Base-by-base conservation (phyloP, 75 land plant genomes). In the Pinus albicaulis region DNA sequence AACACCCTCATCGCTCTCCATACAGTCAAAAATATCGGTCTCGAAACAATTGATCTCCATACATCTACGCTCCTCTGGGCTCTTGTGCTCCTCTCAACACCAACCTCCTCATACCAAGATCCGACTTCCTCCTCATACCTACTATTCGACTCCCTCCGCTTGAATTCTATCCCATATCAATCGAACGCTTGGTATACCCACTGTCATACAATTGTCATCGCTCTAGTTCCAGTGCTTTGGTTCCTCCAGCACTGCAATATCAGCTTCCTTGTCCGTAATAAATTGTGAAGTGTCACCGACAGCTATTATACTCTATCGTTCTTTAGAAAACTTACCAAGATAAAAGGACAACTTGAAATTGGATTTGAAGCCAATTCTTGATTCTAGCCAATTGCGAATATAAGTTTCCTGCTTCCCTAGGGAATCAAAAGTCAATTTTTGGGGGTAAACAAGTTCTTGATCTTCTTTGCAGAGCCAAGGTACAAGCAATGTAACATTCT, bases 181-280 rank as follows among this genome's bases (percentile, higher is more conserved):
- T n/a, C n/a, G n/a, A n/a, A n/a, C n/a, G n/a, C n/a, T n/a, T n/a
- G n/a, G n/a, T n/a, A n/a, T n/a, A n/a, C n/a, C n/a, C n/a, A n/a
- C n/a, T n/a, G n/a, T n/a, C n/a, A n/a, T n/a, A n/a, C n/a, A n/a
- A n/a, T n/a, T n/a, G n/a, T n/a, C n/a, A n/a, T n/a, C n/a, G n/a
- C n/a, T n/a, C n/a, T n/a, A 96, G 77, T 94, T 96, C 34, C 94
- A 77, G 69, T 96, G 99, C 69, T 96, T 98, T 44, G 99, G 99
- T 69, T 96, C 99, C 86, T 96, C 99, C 68, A 96, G 80, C n/a
- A 96, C 93, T 17, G 98, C 98, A 78, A 96, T 89, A 76, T 96
- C 99, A 76, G 99, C 98, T 80, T 96, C 98, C 63, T 79, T 90
- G 41, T 93, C 88, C 7, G 99, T 76, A 75, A 96, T 94, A 80